Percentiles rank a stretch among this genome's conserved stretches.
phyloP scores from a whole-genome alignment of 805 yeast genomes.

The Ogataea pignaliae region DNA sequence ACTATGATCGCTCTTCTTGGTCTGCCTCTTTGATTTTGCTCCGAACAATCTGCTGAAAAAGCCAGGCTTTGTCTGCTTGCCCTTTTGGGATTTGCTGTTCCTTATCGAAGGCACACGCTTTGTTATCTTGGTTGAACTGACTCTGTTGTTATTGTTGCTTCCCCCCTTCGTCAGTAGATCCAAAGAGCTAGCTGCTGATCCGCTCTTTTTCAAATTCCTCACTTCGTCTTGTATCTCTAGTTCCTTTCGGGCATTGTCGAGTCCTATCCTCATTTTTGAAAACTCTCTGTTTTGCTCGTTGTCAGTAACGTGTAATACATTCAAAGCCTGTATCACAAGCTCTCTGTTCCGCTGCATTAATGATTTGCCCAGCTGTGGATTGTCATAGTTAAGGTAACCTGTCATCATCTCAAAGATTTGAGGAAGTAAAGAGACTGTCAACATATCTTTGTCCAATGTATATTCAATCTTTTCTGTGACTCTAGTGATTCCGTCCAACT shows the following conservation, averaged over 20 bases:
- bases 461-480: constrained; percentile 19
- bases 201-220: constrained; percentile 2
- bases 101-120: background rate
- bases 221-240: constrained; percentile 7
- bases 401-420: constrained; percentile 35
- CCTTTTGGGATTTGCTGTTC: background rate
- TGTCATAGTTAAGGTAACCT: constrained; percentile 31
- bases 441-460: constrained; percentile 27
- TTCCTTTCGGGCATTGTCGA: constrained; percentile 6
- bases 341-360: constrained; percentile 29
- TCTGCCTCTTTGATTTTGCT: background rate
- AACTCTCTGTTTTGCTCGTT: constrained; percentile 4
- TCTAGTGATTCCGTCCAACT: constrained; percentile 24
- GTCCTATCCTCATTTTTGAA: constrained; percentile 5
- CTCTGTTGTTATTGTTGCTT: constrained; percentile 6
- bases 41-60: constrained; percentile 5
- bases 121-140: constrained; percentile 21
- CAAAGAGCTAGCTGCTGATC: constrained; percentile 18
- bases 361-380: constrained; percentile 23
- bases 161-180: constrained; percentile 11
- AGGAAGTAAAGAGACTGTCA: constrained; percentile 33
- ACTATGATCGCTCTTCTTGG: background rate
- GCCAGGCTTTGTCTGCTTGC: background rate
- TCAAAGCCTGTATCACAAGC: constrained; percentile 12
- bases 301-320: constrained; percentile 10